Evolutionary conservation across 1,139 yeast species (phyloP), one percentile per base, ranked within the genome.

Genomic region (Geotrichum citri-aurantii): DNA sequence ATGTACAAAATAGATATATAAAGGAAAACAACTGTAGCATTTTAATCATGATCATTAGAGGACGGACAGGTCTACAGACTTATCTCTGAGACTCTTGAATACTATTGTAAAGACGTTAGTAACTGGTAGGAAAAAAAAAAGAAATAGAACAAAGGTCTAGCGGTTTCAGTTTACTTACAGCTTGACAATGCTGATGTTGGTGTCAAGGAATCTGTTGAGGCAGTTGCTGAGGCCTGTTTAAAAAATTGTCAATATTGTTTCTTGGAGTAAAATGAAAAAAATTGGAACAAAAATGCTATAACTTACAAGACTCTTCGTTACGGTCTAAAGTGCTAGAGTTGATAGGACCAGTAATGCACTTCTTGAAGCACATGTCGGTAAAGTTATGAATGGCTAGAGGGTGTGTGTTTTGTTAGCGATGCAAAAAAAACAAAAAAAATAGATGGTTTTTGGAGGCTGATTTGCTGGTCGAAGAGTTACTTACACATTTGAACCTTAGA

Each of bases 321-420:
- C 75, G 59, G 64, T 79, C 80, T 64, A 91, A 77, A 56, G 77
- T 76, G 50, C 81, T 81, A 57, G 79, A 75, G 58, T 78, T 77
- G 58, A 85, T 61, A 46, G 66, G 80, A 19, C 81, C 76, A 54
- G 81, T 76, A 61, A 90, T 80, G 72, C 98, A 92, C 75, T 88
- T 88, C 72, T 86, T 88, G 79, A 90, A 92, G 73, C 98, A 92
- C 79, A 86, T 79, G 70, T 90, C 92, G 48, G 97, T 91, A 78
- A 89, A 90, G 69, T 80, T 83, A 71, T 90, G 95, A 63, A 90
- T 86, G 44, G 95, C 72, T 68, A 50, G 5, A 26, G 10, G 5
- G 5, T 17, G 10, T 17, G n/a, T 47, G 19, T 26, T 26, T 26
- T 11, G 49, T 19, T n/a, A 26, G 14, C 17, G 29, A 14, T n/a